Base-by-base conservation (phyloP, 768 basidiomycete genomes). In the Crassisporium funariophilum region DNA sequence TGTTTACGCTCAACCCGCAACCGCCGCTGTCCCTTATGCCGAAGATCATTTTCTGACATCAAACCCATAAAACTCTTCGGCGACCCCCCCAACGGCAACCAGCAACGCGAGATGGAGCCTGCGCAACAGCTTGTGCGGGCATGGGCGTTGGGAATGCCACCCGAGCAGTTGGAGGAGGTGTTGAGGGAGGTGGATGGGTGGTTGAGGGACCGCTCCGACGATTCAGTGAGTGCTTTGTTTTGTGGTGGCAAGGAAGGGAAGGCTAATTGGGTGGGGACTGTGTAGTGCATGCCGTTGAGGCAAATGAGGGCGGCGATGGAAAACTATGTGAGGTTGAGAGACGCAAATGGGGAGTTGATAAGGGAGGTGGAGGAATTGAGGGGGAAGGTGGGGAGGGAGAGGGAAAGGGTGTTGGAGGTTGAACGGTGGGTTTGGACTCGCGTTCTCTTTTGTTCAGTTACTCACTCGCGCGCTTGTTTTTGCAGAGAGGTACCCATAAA, bases 11-110 rank as follows among this genome's bases (percentile, higher is more conserved):
- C 70, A 13, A 72, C 81, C 51, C 60, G 64, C 16, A 78, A 82
- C 45, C 71, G 71, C 12, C 68, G 71, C 39, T 88, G 86, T 47
- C 86, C 86, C 2, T 73, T 87, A n/a, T 88, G 86, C 62, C 78
- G 86, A 54, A 84, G 81, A 59, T 39, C 71, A 0, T 88, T 81
- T 66, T 60, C 67, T 33, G 70, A 71, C n/a, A 76, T 78, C 34
- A 75, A 78, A 46, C 66, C 82, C 58, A 85, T 83, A 68, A 83
- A 77, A 58, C 67, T 88, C n/a, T 82, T 85, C 62, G 77, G 87
- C 55, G 84, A 81, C 20, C 64, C n/a, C n/a, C n/a, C 68, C 12
- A 65, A 69, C 21, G 71, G 49, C 15, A 63, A 71, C 27, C 67
- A 70, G 31, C 58, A 58, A 35, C 65, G 62, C 46, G 73, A 71